phyloP scores from a whole-genome alignment of 2,329 filamentous ascomycete species.

The Pseudocercospora ulei region DNA sequence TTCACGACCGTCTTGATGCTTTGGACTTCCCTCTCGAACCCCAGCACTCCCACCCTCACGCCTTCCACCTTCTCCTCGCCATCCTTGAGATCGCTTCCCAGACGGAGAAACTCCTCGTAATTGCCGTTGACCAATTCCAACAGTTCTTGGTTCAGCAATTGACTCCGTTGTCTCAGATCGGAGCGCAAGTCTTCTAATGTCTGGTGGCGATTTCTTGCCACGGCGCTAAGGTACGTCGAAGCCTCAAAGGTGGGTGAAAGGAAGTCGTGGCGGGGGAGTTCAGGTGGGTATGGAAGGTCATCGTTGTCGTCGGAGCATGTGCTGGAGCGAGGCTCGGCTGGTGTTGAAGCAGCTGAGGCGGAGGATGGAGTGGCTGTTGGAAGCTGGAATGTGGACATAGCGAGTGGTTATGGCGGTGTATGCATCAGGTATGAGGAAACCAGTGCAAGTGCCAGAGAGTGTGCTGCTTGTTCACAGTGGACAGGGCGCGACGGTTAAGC shows the following conservation, averaged over 20 bases:
- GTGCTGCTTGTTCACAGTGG: no score
- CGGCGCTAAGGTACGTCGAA: slow-evolving; percentile 68
- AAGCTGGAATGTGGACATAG: slow-evolving; percentile 47
- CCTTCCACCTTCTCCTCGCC: slow-evolving; percentile 89
- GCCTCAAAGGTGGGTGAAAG: slow-evolving; percentile 68
- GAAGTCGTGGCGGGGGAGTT: slow-evolving; percentile 75
- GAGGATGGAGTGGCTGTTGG: slow-evolving; percentile 19
- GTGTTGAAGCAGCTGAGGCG: slow-evolving; percentile 35
- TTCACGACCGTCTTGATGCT: slow-evolving; percentile 59
- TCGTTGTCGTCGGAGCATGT: slow-evolving; percentile 52
- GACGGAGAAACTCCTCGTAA: slow-evolving; percentile 78
- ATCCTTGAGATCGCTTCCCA: slow-evolving; percentile 71
- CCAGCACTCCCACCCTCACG: slow-evolving; percentile 73
- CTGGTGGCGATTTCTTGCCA: slow-evolving; percentile 72
- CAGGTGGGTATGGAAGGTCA: slow-evolving; percentile 76
- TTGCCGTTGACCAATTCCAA: slow-evolving; percentile 92
- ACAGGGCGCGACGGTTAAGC: no score
- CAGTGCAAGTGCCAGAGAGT: no score
- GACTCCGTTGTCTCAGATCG: slow-evolving; percentile 72
- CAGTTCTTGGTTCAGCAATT: slow-evolving; percentile 72
- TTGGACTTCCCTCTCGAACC: slow-evolving; percentile 73
- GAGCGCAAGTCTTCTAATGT: slow-evolving; percentile 85
- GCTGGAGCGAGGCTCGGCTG: slow-evolving; percentile 39
- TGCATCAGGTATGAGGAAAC: no score
- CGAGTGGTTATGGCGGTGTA: no score